phyloP scores from a whole-genome alignment of 2,329 filamentous ascomycete species.

The Apiospora koreana region DNA sequence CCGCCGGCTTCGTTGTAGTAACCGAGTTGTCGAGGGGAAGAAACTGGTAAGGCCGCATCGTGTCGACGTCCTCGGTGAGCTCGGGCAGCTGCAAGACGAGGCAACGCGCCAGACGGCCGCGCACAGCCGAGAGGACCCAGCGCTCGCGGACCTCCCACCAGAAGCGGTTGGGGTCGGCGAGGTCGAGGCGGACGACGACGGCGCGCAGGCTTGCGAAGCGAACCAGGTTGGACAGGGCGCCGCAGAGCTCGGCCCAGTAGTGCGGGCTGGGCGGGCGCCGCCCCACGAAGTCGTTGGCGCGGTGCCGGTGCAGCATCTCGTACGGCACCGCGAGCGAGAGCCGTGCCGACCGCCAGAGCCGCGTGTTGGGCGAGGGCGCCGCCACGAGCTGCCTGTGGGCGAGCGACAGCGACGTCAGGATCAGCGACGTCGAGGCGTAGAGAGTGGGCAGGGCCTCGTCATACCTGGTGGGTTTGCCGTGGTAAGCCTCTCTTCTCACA shows the following conservation, averaged over 20 bases:
- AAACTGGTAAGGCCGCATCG: constrained; percentile 19
- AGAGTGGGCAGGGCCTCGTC: constrained; percentile 20
- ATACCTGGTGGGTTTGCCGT: constrained; percentile 16
- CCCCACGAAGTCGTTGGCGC: neutral
- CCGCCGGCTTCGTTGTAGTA: neutral
- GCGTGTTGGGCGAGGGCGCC: constrained; percentile 11
- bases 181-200: constrained; percentile 22
- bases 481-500: neutral
- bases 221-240: constrained; percentile 21
- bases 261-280: neutral
- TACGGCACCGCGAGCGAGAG: constrained; percentile 23
- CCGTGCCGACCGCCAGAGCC: constrained; percentile 18
- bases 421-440: constrained; percentile 21
- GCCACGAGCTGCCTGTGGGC: constrained; percentile 20
- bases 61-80: constrained; percentile 18
- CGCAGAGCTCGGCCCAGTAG: constrained; percentile 23
- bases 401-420: constrained; percentile 21
- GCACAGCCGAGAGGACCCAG: constrained; percentile 22
- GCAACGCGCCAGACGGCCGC: constrained; percentile 20
- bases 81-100: constrained; percentile 23
- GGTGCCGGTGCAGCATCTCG: constrained; percentile 19
- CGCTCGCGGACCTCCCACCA: constrained; percentile 28
- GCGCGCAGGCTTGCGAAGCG: constrained; percentile 20
- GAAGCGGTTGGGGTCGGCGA: constrained; percentile 16
- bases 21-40: neutral